A percentile compares a stretch with the other conserved stretches of the same genome.
Evolutionary conservation across 2,329 filamentous ascomycete species (phyloP).

Genomic region (Hirsutella minnesotensis): DNA sequence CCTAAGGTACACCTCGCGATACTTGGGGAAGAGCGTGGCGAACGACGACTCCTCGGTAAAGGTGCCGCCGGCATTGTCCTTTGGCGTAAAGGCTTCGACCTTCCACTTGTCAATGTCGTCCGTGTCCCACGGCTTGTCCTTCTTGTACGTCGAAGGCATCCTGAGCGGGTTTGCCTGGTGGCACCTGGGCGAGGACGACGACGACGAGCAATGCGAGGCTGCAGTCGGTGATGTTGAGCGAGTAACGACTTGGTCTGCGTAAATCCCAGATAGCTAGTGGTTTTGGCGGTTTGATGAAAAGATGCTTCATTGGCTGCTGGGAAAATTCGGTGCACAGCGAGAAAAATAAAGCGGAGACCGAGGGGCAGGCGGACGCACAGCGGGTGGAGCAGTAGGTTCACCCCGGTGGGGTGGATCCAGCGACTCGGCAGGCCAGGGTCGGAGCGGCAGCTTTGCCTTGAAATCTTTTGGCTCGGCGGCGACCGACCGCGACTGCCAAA

Average conservation of each 20-base stretch:
- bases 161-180: conserved; percentile 2
- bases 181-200: neutral
- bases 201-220: neutral
- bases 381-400: no score
- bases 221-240: neutral
- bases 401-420: no score
- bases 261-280: neutral
- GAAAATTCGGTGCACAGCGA: neutral
- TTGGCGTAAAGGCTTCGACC: conserved; percentile 72
- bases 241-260: neutral
- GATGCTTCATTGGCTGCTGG: neutral
- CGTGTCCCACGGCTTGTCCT: conserved; percentile 89
- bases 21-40: conserved; percentile 80
- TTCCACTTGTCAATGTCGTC: conserved; percentile 98
- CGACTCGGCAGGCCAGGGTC: no score
- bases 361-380: no score
- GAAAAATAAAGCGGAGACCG: neutral
- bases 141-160: conserved; percentile 85
- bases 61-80: conserved; percentile 74
- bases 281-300: neutral
- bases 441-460: no score
- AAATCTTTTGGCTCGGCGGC: neutral
- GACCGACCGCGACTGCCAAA: neutral
- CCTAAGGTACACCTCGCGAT: conserved; percentile 86
- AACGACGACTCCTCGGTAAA: conserved; percentile 94